Evolutionary conservation across 2,329 filamentous ascomycete genomes (phyloP).

Genomic region (Colletotrichum sp.): DNA sequence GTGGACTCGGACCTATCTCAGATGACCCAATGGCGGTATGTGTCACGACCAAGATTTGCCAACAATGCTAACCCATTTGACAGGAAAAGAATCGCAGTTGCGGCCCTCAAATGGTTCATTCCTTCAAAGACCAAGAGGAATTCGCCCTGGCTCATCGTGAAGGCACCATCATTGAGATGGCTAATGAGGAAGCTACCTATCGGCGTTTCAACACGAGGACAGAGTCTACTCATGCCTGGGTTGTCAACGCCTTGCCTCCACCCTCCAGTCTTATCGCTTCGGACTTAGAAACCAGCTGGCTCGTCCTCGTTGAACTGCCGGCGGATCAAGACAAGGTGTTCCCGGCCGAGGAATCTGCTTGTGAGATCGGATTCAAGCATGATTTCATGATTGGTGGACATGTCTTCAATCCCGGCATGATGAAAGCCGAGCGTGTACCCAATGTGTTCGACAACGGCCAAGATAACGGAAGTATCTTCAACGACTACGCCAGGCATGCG

Average conservation of each 20-base stretch:
- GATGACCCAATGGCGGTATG: background rate
- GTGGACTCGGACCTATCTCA: background rate
- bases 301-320: background rate
- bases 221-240: background rate
- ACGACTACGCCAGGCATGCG: background rate
- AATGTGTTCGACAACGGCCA: background rate
- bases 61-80: background rate
- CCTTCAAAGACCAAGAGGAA: background rate
- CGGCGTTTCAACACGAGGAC: background rate
- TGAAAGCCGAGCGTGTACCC: background rate
- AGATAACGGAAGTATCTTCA: background rate
- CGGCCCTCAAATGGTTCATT: constrained; percentile 11
- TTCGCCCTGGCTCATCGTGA: constrained; percentile 10
- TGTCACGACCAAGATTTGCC: background rate
- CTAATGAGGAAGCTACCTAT: background rate
- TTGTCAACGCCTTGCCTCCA: background rate
- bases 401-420: background rate
- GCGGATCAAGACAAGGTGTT: background rate
- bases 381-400: background rate
- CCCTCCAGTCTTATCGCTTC: background rate
- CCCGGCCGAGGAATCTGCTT: background rate
- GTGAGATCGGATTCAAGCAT: background rate
- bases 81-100: background rate
- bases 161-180: constrained; percentile 8
- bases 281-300: constrained; percentile 10